phyloP scores from a whole-genome alignment of 495 filamentous ascomycete genomes.

The Aspergillus sparsus region DNA sequence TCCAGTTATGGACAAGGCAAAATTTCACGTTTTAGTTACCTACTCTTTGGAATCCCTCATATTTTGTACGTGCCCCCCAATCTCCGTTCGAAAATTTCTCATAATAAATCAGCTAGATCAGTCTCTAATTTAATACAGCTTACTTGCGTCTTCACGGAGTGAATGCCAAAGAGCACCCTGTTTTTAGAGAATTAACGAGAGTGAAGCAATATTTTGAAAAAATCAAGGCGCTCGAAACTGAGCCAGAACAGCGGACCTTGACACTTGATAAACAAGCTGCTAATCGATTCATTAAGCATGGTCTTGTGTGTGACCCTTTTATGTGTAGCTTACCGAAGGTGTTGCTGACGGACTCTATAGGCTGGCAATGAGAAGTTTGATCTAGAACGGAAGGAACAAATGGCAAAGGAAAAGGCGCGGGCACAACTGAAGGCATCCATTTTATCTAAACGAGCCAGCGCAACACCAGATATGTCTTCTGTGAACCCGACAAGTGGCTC shows the following conservation, averaged over 20 bases:
- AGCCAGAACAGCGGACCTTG: constrained; percentile 55
- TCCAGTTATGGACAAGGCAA: constrained; percentile 89
- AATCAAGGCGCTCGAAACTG: constrained; percentile 66
- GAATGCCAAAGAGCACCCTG: constrained; percentile 77
- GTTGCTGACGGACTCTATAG: constrained; percentile 33
- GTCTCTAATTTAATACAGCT: constrained; percentile 50
- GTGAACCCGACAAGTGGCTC: constrained; percentile 26
- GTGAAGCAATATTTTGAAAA: constrained; percentile 93
- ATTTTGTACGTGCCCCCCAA: constrained; percentile 60
- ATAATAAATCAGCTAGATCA: background rate
- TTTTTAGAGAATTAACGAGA: constrained; percentile 80
- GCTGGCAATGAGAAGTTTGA: constrained; percentile 66
- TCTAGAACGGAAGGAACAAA: constrained; percentile 52
- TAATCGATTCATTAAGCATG: constrained; percentile 75
- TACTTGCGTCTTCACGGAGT: constrained; percentile 77
- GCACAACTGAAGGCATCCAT: constrained; percentile 52
- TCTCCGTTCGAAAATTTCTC: background rate
- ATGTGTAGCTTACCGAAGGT: background rate
- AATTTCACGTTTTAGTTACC: constrained; percentile 78
- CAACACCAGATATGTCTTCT: constrained; percentile 18
- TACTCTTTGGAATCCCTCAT: constrained; percentile 92
- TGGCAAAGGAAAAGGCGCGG: constrained; percentile 54
- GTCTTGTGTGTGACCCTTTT: constrained; percentile 53
- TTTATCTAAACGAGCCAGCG: constrained; percentile 37
- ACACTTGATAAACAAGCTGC: constrained; percentile 80